Evolutionary conservation across 768 basidiomycete genomes (phyloP), one percentile per base, ranked within the genome.

Genomic region (Imleria badia): DNA sequence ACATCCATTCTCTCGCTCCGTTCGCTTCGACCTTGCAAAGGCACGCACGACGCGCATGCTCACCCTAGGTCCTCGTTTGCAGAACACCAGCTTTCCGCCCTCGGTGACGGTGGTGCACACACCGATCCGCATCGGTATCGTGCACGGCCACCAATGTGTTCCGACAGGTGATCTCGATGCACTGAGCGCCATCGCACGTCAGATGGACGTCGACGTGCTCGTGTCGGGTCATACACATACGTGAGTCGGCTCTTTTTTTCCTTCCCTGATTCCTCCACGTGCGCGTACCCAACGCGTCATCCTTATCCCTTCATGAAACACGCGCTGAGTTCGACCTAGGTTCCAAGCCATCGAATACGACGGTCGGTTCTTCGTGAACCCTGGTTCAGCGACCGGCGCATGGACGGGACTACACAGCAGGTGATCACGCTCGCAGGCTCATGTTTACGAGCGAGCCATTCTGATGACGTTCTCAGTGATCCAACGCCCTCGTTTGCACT

Each of bases 201-300:
- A 95, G 73, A 93, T 99, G 91, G 96, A 98, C 68, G 97, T 98
- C 5, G 97, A 99, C 65, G 93, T 99, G 0, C 78, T 98, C 34
- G 75, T 98, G 20, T 91, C 88, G 3, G 97, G 97, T 0, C 94
- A 94, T 64, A 98, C 97, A 0, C 95, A 98, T 72, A 85, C 84
- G 95, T 96, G 66, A 68, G 90, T 72, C 45, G 6, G 6, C 26
- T n/a, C 26, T 4, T 26, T 26, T 26, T 26, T 26, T 43, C 40
- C 22, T 3, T 15, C 35, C 44, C 12, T n/a, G n/a, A n/a, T n/a
- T n/a, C 13, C 23, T 11, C 34, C 17, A 19, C 53, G 22, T n/a
- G 6, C 22, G n/a, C 39, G 23, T 19, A 12, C 34, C 26, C 35
- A 26, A 15, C 52, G 54, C 36, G 48, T 20, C 58, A 29, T 38